Evolutionary conservation across 495 filamentous ascomycete genomes (phyloP), one percentile per base, ranked within the genome.

Genomic region (Aspergillus coremiiformis): DNA sequence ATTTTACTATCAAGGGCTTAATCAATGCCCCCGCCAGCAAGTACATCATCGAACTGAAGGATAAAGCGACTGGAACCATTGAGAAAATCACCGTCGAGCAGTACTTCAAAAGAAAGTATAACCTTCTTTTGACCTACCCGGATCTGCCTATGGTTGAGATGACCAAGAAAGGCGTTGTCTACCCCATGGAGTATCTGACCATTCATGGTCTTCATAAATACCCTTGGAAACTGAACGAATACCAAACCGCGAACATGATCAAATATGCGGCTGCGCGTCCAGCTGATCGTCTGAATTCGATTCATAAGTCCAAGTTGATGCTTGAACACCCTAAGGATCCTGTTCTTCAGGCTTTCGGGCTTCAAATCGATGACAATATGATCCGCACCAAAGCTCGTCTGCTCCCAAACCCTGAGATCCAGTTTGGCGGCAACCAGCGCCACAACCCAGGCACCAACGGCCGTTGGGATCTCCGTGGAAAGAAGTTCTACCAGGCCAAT

Each of bases 391-490:
- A 85, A 26, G 90, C 84, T 20, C 81, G 83, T n/a, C 56, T 95
- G 3, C 74, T 98, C 4, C 73, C 75, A 5, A 77, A 78, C 23
- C 91, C 93, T 0, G 75, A 84, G 50, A 73, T 96, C 12, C 58
- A 76, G 30, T 96, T 90, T 58, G 75, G 61, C 3, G 66, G 59
- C 7, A 72, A 73, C 24, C 58, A 66, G 15, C 77, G 74, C 24
- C 52, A 67, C 29, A 78, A 82, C 52, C 85, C 86, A 0, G 67
- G 71, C 1, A 74, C 64, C 9, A 64, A 63, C 29, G 93, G 91
- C 20, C 84, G 87, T 10, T 98, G 93, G 93, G 87, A 93, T 65
- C 77, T 96, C 19, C 82, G 86, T 14, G 83, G 83, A 26, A 84
- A 84, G 62, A 87, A 84, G 52, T 96, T 96, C 60, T 60, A 84